Conservation (phyloP, 352 stramenopile species). For the Phytophthora cryptogea region DNA sequence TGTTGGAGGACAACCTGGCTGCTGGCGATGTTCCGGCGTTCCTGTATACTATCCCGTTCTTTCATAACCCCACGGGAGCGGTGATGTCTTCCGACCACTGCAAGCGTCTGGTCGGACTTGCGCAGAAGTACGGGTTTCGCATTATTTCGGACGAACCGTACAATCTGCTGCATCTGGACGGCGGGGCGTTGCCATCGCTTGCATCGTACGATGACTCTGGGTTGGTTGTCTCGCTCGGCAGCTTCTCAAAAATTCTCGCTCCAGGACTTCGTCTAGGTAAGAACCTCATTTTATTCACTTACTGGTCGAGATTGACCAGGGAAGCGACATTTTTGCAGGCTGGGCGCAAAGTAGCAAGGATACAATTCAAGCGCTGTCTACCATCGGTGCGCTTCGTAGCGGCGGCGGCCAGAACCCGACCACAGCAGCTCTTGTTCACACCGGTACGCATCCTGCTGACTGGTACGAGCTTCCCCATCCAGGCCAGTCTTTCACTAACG, state of each 20-base stretch:
- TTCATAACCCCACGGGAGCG: conserved; percentile 93
- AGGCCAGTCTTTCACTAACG: conserved; percentile 14
- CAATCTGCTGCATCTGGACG: conserved; percentile 88
- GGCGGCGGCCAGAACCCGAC: conserved; percentile 91
- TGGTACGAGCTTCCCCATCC: background rate
- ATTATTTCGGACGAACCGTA: conserved; percentile 95
- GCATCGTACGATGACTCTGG: conserved; percentile 70
- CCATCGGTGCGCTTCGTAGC: conserved; percentile 85
- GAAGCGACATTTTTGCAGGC: conserved; percentile 29
- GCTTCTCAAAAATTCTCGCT: conserved; percentile 95
- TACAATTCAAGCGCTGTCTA: conserved; percentile 62
- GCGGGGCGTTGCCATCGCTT: conserved; percentile 52
- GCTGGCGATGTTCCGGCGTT: conserved; percentile 79
- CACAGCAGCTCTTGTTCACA: conserved; percentile 85
- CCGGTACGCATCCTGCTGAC: conserved; percentile 40
- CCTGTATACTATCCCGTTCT: conserved; percentile 93
- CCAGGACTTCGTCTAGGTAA: conserved; percentile 90
- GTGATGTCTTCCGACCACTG: conserved; percentile 75
- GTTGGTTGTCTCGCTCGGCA: conserved; percentile 85
- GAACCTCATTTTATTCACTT: background rate
- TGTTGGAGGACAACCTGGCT: conserved; percentile 69
- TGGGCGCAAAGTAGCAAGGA: conserved; percentile 65
- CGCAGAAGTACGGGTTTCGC: conserved; percentile 77
- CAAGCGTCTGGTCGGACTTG: conserved; percentile 78
- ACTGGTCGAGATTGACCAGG: background rate